A percentile compares a stretch with the other conserved stretches of the same genome.
These are phyloP conservation scores for Starmera caribaea DNA, from an alignment of 805 yeast genomes.

Conservation along the genomic window DNA sequence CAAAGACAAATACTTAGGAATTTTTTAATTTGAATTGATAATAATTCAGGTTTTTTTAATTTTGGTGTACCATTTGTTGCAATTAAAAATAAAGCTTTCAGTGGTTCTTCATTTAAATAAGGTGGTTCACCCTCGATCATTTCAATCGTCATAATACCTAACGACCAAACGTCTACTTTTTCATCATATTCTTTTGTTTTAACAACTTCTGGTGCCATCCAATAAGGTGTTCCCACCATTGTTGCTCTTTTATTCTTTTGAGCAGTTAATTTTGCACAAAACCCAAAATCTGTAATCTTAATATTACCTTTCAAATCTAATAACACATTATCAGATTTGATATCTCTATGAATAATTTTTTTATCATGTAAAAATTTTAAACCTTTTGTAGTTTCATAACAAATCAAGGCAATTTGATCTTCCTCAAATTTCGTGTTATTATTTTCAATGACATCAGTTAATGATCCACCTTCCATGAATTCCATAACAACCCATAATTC, in stretches of 20 bases:
- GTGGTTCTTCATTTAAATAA: conserved; percentile 90
- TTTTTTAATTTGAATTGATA: conserved; percentile 70
- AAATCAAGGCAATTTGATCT: conserved; percentile 84
- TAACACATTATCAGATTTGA: conserved; percentile 90
- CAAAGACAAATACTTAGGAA: conserved; percentile 87
- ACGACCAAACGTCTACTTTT: conserved; percentile 95
- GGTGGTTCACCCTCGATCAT: conserved; percentile 99
- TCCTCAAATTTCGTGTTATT: conserved; percentile 65
- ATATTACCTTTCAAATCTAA: conserved; percentile 76
- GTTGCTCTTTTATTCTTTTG: conserved; percentile 87
- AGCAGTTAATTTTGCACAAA: conserved; percentile 88
- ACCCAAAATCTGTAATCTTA: conserved; percentile 94
- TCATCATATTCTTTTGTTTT: conserved; percentile 93
- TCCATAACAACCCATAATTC: conserved; percentile 99
- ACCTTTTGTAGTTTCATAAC: conserved; percentile 85
- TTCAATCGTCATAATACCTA: conserved; percentile 97
- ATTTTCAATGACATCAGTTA: conserved; percentile 91
- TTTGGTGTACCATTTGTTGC: conserved; percentile 97
- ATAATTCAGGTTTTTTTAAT: conserved; percentile 77
- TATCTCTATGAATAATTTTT: conserved; percentile 92
- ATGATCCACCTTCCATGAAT: conserved; percentile 97
- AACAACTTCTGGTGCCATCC: conserved; percentile 99
- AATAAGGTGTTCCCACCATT: conserved; percentile 98
- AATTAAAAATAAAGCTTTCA: conserved; percentile 86
- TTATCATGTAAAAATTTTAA: conserved; percentile 85